Conservation (phyloP, 176 grass and related monocot genomes). For the Oryza coarctata region DNA sequence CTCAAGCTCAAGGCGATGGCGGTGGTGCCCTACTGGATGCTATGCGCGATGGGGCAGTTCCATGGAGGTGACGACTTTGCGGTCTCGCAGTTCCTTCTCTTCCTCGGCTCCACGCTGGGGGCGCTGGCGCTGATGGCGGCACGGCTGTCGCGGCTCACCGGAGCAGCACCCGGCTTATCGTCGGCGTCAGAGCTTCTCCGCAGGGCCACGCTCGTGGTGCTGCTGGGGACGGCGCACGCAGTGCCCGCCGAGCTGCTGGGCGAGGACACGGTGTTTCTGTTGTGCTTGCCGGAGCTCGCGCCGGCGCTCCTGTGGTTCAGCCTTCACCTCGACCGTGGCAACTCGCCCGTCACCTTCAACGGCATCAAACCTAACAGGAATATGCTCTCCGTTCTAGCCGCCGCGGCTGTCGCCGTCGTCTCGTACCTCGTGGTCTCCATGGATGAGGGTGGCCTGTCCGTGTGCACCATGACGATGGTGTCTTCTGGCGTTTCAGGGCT, state of each 20-base stretch:
- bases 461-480: background rate
- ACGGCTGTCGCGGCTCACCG: background rate
- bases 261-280: background rate
- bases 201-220: background rate
- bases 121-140: conserved; percentile 8
- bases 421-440: background rate
- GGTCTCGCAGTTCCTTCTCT: conserved; percentile 32
- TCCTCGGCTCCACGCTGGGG: conserved; percentile 21
- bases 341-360: background rate
- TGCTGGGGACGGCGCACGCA: conserved; percentile 1
- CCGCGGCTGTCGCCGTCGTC: background rate
- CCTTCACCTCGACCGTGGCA: background rate
- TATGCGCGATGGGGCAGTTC: background rate
- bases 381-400: background rate
- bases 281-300: background rate
- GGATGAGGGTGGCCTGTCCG: background rate
- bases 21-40: background rate
- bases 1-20: background rate
- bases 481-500: conserved; percentile 21
- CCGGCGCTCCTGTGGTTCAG: conserved; percentile 29
- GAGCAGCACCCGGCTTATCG: background rate
- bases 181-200: background rate
- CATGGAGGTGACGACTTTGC: background rate
- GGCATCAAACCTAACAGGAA: background rate
- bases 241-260: background rate